Conservation (phyloP, 2,329 filamentous ascomycete species). For the Daldinia sp. region DNA sequence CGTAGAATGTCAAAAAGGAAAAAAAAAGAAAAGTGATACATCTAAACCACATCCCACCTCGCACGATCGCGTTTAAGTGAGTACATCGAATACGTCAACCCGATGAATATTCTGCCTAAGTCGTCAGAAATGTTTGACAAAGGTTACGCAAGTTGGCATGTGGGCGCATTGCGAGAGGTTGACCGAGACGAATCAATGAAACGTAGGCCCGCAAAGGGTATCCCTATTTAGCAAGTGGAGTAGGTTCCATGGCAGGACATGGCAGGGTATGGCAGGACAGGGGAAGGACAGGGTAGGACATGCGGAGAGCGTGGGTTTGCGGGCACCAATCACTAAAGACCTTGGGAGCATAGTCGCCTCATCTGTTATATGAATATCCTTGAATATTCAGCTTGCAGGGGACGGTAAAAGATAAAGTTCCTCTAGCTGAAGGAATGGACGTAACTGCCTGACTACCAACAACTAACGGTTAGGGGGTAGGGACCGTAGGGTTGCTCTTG, state of each 20-base stretch:
- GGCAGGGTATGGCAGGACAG: too few species aligned
- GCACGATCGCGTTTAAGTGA: constrained; percentile 10
- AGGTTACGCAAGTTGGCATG: constrained; percentile 21
- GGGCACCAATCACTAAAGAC: constrained; percentile 34
- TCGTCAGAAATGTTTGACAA: constrained; percentile 27
- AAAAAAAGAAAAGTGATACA: constrained; percentile 1
- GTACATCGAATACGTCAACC: not conserved
- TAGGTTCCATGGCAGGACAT: constrained; percentile 12
- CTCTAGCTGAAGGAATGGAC: not conserved
- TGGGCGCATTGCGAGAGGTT: constrained; percentile 8
- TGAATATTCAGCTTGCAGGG: constrained; percentile 1
- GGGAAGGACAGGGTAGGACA: constrained; percentile 18
- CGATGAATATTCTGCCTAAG: constrained; percentile 36
- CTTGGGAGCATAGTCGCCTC: not conserved
- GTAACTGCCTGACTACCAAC: too few species aligned
- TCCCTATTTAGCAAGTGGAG: constrained; percentile 30
- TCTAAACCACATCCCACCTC: constrained; percentile 5
- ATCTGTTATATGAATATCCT: constrained; percentile 1
- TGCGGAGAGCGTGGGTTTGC: constrained; percentile 29
- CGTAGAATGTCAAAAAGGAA: not conserved
- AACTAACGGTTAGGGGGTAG: too few species aligned
- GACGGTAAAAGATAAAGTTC: constrained; percentile 24
- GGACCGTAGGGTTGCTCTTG: too few species aligned
- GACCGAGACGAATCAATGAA: constrained; percentile 5
- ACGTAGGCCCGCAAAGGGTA: constrained; percentile 20